Evolutionary conservation across 768 basidiomycete genomes (phyloP), one percentile per base, ranked within the genome.

Genomic region (Clathrus columnatus): DNA sequence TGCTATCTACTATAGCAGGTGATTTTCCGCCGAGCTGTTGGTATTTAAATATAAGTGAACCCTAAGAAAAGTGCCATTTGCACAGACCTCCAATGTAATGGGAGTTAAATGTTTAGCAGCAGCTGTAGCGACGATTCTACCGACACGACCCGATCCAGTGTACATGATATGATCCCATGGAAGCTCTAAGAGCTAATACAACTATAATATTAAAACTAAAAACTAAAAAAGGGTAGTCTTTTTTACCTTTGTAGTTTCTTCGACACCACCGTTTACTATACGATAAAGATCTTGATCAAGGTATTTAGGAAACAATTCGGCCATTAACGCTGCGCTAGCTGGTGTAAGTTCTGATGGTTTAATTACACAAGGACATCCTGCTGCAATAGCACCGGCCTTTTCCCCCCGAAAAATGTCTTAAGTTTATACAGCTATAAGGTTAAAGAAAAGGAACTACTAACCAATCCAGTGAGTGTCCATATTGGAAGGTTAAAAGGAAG

Each of bases 261-360:
- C 68, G 1, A 86, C 63, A 42, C 71, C 81, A 17, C 88, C 89
- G 59, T 86, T 81, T 24, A 91, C 78, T 28, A 92, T 73, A 11
- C 79, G 72, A n/a, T 81, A 74, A 3, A 86, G 64, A 28, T 80
- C 76, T 0, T 72, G 67, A 65, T 93, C 91, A 58, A 94, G 61
- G 61, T 71, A 70, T 41, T 61, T 60, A 1, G 66, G 65, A 26
- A 70, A 32, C 36, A 70, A 63, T 42, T 62, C 57, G 0, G 63
- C 60, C 36, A 69, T 26, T 5, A 70, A 60, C 2, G 58, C 28
- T 7, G 63, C 61, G 10, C 59, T 55, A 27, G 54, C 44, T 0
- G 66, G 63, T 3, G 62, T 53, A n/a, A 61, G 56, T 50, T 71
- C 70, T 26, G 69, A 67, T 30, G 65, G 63, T 62, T 69, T 69